Conservation (phyloP, 2,329 filamentous ascomycete species). For the Trichoderma cornu-damae region DNA sequence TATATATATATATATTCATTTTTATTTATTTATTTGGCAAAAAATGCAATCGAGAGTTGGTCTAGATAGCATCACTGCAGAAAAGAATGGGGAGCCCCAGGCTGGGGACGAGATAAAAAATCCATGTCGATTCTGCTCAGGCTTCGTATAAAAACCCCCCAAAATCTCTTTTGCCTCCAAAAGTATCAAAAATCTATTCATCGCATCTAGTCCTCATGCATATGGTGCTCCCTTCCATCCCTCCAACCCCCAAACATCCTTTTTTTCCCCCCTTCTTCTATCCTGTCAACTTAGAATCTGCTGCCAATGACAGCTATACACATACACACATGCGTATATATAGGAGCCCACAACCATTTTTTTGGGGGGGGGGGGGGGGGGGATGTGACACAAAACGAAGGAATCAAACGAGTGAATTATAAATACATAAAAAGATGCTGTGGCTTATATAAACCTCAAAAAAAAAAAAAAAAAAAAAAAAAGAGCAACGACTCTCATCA, state of each 20-base stretch:
- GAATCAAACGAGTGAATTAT: constrained; percentile 13
- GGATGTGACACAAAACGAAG: background rate
- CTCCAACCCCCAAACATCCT: background rate
- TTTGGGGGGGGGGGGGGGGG: too few species aligned
- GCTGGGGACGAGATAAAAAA: background rate
- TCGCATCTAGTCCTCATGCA: constrained; percentile 8
- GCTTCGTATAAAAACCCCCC: background rate
- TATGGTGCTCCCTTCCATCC: background rate
- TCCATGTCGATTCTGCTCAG: too few species aligned
- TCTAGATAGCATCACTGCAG: too few species aligned
- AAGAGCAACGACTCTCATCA: background rate
- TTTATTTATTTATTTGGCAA: background rate
- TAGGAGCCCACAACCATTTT: background rate
- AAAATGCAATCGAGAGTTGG: too few species aligned
- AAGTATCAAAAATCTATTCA: background rate
- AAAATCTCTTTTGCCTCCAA: background rate
- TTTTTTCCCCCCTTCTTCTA: background rate
- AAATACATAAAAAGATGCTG: constrained; percentile 16
- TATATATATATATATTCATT: too few species aligned
- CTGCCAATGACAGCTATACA: too few species aligned
- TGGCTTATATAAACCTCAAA: constrained; percentile 1
- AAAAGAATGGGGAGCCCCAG: too few species aligned
- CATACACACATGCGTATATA: background rate
- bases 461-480: background rate
- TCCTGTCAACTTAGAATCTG: too few species aligned